Evolutionary conservation across 2,329 filamentous ascomycete species (phyloP), one percentile per base, ranked within the genome.

Genomic region (Immersiporthe knoxdaviesiana): DNA sequence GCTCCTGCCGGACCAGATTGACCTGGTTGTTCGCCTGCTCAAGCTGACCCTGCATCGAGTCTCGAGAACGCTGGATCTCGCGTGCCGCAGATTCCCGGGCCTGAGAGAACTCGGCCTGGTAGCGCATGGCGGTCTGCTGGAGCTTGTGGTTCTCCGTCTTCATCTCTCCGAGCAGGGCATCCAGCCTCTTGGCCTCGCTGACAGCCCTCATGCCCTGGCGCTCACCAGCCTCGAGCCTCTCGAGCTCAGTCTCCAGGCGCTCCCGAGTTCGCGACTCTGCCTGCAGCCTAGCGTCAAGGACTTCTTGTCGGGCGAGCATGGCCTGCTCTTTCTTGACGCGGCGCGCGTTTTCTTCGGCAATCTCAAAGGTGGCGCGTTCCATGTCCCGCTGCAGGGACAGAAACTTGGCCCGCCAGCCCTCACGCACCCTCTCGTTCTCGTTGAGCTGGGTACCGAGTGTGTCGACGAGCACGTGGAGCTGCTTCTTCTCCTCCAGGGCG

Each of bases 321-420:
- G 93, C 90, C 73, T 92, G 89, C 77, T 97, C 92, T 77, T 91
- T 91, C 80, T 92, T 91, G 75, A 89, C 88, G 81, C 92, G 94
- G 47, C 87, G 85, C 39, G 91, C 89, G 77, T 94, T 95, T 77
- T 98, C 94, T 74, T 92, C 89, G 30, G 91, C 90, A 71, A 97
- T 89, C 71, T 97, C 91, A 61, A 89, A 88, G 66, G 92, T 90
- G 63, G 93, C 92, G 68, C 84, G 84, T 41, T 90, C 87, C 91
- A 98, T 95, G 74, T 97, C 93, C 72, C 93, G 88, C 79, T 98
- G 94, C 52, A 99, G 84, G 70, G 89, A 89, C 74, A 95, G 88
- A 75, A 97, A 92, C 79, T 96, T 97, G 77, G 85, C 84, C 73
- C 93, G 91, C 87, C 97, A 94, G 71, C 86, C 89, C 77, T 97